phyloP scores from a whole-genome alignment of 495 filamentous ascomycete species.

The Podospora pseudocomata region DNA sequence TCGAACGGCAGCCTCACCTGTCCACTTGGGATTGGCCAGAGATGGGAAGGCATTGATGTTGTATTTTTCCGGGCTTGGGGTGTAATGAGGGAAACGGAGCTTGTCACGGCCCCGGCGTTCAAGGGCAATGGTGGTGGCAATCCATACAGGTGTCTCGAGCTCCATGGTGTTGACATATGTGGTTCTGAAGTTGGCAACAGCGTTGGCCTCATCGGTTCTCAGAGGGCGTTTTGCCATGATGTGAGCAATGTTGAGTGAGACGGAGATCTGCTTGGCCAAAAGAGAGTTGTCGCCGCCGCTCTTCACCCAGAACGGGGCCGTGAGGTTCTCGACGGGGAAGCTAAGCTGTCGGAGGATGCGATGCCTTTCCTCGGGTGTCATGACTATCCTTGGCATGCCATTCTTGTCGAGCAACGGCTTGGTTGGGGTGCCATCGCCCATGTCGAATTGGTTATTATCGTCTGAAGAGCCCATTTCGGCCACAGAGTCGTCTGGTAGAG shows the following conservation, averaged over 20 bases:
- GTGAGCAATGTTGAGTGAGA: neutral
- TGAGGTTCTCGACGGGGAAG: constrained; percentile 19
- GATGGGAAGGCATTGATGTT: constrained; percentile 18
- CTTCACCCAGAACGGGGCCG: constrained; percentile 18
- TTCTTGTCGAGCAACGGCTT: neutral
- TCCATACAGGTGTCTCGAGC: constrained; percentile 14
- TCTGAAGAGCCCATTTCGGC: neutral
- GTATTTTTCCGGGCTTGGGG: constrained; percentile 19
- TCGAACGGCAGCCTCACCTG: constrained; percentile 11
- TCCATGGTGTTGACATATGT: constrained; percentile 1
- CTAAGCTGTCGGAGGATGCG: constrained; percentile 10
- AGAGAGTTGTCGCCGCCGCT: constrained; percentile 12
- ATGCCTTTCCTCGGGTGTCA: neutral
- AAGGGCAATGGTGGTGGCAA: constrained; percentile 8
- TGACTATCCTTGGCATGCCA: neutral
- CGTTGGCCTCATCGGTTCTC: constrained; percentile 14
- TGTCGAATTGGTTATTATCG: neutral
- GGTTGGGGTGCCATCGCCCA: neutral
- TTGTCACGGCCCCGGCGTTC: constrained; percentile 17
- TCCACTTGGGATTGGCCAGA: neutral
- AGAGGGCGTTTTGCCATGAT: constrained; percentile 6
- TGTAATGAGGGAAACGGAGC: constrained; percentile 28
- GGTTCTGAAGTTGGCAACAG: constrained; percentile 17
- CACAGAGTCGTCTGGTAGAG: neutral
- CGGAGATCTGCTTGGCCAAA: constrained; percentile 3